These are phyloP conservation scores for Diaporthe capsici DNA, from an alignment of 2,329 filamentous ascomycete species.

Conservation along the genomic window DNA sequence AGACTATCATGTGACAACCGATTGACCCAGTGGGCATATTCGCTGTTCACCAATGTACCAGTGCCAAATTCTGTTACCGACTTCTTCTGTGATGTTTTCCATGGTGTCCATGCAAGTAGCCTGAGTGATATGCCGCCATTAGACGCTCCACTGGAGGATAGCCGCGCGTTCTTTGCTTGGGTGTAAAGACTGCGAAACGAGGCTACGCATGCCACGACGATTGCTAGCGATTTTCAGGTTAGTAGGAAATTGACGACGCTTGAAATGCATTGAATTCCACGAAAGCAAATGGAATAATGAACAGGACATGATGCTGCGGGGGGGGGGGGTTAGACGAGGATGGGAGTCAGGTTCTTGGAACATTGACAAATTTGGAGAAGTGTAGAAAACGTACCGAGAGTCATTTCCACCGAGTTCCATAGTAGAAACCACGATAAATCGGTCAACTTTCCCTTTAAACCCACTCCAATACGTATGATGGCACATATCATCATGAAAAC, in stretches of 20 bases:
- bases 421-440: not conserved
- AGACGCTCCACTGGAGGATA: not conserved
- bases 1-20: slow-evolving; percentile 4
- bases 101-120: not conserved
- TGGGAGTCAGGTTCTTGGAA: not conserved
- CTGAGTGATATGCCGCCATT: not conserved
- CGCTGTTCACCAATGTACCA: not conserved
- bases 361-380: not conserved
- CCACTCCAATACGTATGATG: slow-evolving; percentile 2
- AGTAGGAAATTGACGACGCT: not conserved
- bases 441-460: not conserved
- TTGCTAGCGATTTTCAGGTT: not conserved
- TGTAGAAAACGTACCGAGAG: not conserved
- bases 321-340: not conserved
- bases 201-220: not conserved
- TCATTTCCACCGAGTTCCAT: not conserved
- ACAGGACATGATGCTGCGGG: not conserved
- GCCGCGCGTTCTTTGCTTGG: not conserved
- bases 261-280: not conserved
- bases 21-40: not conserved
- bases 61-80: not conserved
- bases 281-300: not conserved
- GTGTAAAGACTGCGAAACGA: slow-evolving; percentile 19
- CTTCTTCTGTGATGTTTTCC: not conserved
- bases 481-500: slow-evolving; percentile 13